A percentile compares a stretch with the other conserved stretches of the same genome.
These are phyloP conservation scores for Claviceps sp. DNA, from an alignment of 2,329 filamentous ascomycete genomes.

Conservation along the genomic window DNA sequence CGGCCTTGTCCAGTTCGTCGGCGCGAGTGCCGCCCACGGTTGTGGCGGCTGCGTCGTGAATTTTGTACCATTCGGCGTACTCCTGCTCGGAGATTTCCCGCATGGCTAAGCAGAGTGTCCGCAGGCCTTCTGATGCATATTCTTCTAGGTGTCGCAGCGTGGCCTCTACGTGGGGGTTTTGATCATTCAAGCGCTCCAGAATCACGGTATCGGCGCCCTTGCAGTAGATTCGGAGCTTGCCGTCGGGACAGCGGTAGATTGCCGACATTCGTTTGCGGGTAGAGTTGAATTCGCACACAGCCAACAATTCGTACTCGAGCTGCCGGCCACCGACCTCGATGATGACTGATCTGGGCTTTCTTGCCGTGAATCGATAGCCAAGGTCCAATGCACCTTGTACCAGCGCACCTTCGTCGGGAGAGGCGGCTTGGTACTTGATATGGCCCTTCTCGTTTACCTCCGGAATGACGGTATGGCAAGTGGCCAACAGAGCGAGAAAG, in stretches of 20 bases:
- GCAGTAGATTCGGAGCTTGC: constrained; percentile 84
- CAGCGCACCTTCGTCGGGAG: constrained; percentile 91
- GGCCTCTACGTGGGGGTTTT: constrained; percentile 78
- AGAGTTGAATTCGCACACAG: constrained; percentile 98
- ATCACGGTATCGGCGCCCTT: constrained; percentile 98
- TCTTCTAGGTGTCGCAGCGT: constrained; percentile 95
- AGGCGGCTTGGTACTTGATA: constrained; percentile 97
- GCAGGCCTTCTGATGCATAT: constrained; percentile 89
- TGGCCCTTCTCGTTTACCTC: constrained; percentile 67
- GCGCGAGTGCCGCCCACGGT: constrained; percentile 86
- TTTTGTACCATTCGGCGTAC: constrained; percentile 71
- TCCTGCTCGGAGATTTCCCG: constrained; percentile 84
- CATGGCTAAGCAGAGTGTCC: constrained; percentile 89
- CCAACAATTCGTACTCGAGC: constrained; percentile 77
- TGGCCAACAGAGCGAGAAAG: constrained; percentile 75
- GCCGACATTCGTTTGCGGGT: constrained; percentile 89
- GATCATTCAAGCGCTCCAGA: constrained; percentile 69
- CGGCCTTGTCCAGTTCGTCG: constrained; percentile 92
- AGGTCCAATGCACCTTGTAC: constrained; percentile 79
- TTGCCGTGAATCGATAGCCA: constrained; percentile 80
- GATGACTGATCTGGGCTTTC: constrained; percentile 79
- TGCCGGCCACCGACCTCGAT: constrained; percentile 63
- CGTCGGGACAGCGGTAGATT: constrained; percentile 91
- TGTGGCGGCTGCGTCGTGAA: constrained; percentile 79
- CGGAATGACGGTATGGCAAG: constrained; percentile 94